Evolutionary conservation across 2,329 filamentous ascomycete genomes (phyloP).

Genomic region (Alternaria metachromatica): DNA sequence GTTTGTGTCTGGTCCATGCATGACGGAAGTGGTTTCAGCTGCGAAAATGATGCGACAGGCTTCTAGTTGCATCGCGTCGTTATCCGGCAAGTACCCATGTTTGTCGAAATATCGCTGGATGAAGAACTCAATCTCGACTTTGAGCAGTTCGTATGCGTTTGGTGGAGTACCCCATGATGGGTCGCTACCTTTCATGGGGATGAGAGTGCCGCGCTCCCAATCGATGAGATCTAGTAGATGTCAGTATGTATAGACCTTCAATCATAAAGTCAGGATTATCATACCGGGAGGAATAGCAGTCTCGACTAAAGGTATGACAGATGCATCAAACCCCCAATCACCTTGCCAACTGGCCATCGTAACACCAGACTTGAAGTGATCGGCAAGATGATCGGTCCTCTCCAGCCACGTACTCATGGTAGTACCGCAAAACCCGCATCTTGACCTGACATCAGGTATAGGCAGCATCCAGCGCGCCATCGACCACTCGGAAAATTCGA

Average conservation of each 20-base stretch:
- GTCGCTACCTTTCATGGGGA: constrained; percentile 31
- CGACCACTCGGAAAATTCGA: constrained; percentile 42
- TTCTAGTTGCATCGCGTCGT: constrained; percentile 33
- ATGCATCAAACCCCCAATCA: constrained; percentile 33
- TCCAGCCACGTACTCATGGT: constrained; percentile 31
- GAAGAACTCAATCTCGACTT: constrained; percentile 31
- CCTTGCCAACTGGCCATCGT: constrained; percentile 38
- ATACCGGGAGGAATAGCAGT: constrained; percentile 33
- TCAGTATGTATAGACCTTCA: neutral
- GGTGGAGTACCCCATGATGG: constrained; percentile 29
- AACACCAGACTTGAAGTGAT: constrained; percentile 32
- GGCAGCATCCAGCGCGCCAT: constrained; percentile 36
- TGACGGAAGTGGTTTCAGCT: constrained; percentile 18
- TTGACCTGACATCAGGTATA: constrained; percentile 27
- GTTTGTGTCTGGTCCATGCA: neutral
- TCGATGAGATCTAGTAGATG: constrained; percentile 25
- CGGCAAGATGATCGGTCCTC: constrained; percentile 32
- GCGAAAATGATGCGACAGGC: constrained; percentile 39
- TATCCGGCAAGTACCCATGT: constrained; percentile 23
- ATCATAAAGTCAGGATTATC: neutral
- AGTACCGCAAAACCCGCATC: constrained; percentile 34
- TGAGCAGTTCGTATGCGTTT: constrained; percentile 35
- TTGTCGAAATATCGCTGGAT: constrained; percentile 33
- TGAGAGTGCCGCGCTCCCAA: constrained; percentile 25
- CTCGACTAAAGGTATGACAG: constrained; percentile 17